phyloP scores from a whole-genome alignment of 768 basidiomycete species.

The Nidularia sp. region DNA sequence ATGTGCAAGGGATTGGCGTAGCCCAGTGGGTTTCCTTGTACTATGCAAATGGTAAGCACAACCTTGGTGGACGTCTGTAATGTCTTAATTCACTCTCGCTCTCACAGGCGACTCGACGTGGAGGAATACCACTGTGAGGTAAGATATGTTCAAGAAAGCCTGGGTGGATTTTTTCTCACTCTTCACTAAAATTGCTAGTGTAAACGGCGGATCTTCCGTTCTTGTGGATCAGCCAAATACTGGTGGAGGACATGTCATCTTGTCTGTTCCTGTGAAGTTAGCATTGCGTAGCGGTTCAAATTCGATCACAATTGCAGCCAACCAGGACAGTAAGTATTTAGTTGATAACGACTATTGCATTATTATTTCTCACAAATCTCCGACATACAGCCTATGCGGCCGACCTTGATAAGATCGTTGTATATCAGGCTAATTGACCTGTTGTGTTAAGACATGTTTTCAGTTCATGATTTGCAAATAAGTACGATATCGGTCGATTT shows the following conservation, averaged over 20 bases:
- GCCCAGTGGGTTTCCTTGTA: constrained; percentile 61
- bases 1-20: constrained; percentile 48
- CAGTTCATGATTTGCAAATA: no score
- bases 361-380: neutral
- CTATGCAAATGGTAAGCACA: constrained; percentile 45
- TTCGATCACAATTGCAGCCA: constrained; percentile 43
- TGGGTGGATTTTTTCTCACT: neutral
- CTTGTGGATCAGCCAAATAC: constrained; percentile 55
- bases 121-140: constrained; percentile 60
- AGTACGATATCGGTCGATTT: no score
- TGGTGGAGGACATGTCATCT: constrained; percentile 46
- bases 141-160: constrained; percentile 3
- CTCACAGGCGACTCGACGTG: constrained; percentile 45
- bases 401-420: constrained; percentile 59
- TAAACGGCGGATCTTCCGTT: constrained; percentile 53
- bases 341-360: neutral
- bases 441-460: no score
- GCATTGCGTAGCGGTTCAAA: constrained; percentile 46
- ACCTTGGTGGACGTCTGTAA: neutral
- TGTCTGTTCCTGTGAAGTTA: constrained; percentile 55
- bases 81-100: neutral
- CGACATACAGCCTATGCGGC: constrained; percentile 44
- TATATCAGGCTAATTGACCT: constrained; percentile 33
- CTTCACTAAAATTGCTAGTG: constrained; percentile 23
- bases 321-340: constrained; percentile 41